Base-by-base conservation (phyloP, 1,139 yeast genomes). In the Zygotorulaspora mrakii region DNA sequence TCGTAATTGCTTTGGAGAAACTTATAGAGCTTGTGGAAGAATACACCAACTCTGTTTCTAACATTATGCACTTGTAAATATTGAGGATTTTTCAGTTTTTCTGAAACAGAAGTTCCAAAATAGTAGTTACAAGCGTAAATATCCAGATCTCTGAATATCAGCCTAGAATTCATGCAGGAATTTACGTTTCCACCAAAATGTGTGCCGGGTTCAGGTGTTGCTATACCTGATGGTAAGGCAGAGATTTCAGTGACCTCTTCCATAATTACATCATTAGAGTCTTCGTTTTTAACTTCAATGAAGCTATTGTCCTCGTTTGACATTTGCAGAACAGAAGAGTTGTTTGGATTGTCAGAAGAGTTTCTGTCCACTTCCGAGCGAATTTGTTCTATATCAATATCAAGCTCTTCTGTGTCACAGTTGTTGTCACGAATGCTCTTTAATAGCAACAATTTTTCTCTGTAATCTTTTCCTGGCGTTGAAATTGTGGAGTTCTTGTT, bases 31-130 rank as follows among this genome's bases (percentile, higher is more conserved):
- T 70, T 68, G 54, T 86, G 95, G 40, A 91, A 71, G 41, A 78
- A 68, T 42, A 71, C 69, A 0, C 96, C 96, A 32, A 88, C 71
- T 35, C 69, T 61, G 22, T 74, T 69, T 42, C 95, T 74, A 9
- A 77, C 65, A 16, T 72, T 69, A 54, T 86, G 95, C 9, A 89
- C 65, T 41, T 72, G 71, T 33, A 70, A 55, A 54, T 87, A 86
- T 17, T 71, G 61, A 4, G 74, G 74, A 52, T 74, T 74, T 5
- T 68, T 58, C 35, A 72, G 66, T 46, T 82, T 72, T 38, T 75
- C 78, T 37, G 74, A 49, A 2, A 55, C 46, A 1, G 62, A 55
- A 10, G 55, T 48, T 3, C 72, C 72, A 47, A 68, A 69, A 45
- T 64, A 73, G 50, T 79, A 79, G 44, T 71, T 71, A 28, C 79